phyloP scores from a whole-genome alignment of 176 grass and related monocot genomes.

The Oryza nivara region DNA sequence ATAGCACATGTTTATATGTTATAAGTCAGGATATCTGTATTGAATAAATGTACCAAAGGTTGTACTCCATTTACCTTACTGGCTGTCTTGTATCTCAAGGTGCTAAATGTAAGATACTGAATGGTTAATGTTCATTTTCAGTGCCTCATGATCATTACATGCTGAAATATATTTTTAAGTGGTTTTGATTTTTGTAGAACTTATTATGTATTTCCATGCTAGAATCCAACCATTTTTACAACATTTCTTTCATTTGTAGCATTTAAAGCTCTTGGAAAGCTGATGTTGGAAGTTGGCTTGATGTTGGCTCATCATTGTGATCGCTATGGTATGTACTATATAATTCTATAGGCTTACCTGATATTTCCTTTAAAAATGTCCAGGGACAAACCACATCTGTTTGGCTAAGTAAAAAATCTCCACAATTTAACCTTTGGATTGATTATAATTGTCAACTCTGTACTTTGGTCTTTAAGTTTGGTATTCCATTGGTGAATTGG shows the following conservation, averaged over 20 bases:
- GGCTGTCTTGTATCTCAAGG: neutral
- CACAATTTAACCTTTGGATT: neutral
- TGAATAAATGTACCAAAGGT: neutral
- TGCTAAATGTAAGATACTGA: neutral
- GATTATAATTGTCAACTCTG: neutral
- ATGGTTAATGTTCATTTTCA: neutral
- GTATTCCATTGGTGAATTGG: conserved; percentile 22
- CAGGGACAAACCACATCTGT: conserved; percentile 2
- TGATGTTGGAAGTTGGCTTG: conserved; percentile 87
- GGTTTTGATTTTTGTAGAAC: neutral
- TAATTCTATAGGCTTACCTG: neutral
- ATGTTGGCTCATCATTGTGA: conserved; percentile 93
- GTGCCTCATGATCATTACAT: neutral
- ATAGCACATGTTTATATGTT: neutral
- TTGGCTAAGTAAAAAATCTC: neutral
- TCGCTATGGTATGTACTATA: conserved; percentile 68
- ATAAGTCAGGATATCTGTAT: neutral
- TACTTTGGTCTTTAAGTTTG: neutral
- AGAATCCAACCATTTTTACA: neutral
- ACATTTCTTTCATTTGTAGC: conserved; percentile 46
- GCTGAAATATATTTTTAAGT: neutral
- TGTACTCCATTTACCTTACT: neutral
- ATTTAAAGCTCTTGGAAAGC: conserved; percentile 88
- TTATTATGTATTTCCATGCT: neutral
- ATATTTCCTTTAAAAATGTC: neutral